These are phyloP conservation scores for Cenchrus fungigraminus DNA, from an alignment of 176 grass and related monocot genomes.

Conservation along the genomic window DNA sequence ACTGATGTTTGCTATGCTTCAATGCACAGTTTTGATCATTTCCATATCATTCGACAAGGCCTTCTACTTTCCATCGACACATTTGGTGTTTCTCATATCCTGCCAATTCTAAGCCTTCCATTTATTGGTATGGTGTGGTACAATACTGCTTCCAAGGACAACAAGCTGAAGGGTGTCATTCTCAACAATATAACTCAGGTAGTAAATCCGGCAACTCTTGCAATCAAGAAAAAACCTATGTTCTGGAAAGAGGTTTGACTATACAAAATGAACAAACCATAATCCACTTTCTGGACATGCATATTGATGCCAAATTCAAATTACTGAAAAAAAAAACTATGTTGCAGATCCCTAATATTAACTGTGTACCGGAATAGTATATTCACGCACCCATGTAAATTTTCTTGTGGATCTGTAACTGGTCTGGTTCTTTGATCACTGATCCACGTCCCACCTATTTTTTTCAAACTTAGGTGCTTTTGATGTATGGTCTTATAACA, in stretches of 20 bases:
- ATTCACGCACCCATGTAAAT: conserved; percentile 19
- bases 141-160: conserved; percentile 46
- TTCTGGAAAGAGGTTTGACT: neutral
- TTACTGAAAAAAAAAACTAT: conserved; percentile 33
- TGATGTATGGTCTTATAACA: conserved; percentile 93
- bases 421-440: conserved; percentile 27
- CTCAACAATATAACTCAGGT: conserved; percentile 66
- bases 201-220: neutral
- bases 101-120: conserved; percentile 87
- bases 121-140: conserved; percentile 61
- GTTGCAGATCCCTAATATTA: neutral
- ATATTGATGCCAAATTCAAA: conserved; percentile 14
- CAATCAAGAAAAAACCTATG: neutral
- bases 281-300: neutral
- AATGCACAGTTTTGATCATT: conserved; percentile 86
- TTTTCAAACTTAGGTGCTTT: conserved; percentile 61
- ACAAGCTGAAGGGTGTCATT: conserved; percentile 40
- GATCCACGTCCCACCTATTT: conserved; percentile 21
- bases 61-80: conserved; percentile 89
- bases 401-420: neutral
- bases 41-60: conserved; percentile 87
- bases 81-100: conserved; percentile 85
- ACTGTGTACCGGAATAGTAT: neutral
- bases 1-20: conserved; percentile 29
- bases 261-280: conserved; percentile 8